Evolutionary conservation across 169 alveolate species (phyloP).

Genomic region (Eimeria tenella): DNA sequence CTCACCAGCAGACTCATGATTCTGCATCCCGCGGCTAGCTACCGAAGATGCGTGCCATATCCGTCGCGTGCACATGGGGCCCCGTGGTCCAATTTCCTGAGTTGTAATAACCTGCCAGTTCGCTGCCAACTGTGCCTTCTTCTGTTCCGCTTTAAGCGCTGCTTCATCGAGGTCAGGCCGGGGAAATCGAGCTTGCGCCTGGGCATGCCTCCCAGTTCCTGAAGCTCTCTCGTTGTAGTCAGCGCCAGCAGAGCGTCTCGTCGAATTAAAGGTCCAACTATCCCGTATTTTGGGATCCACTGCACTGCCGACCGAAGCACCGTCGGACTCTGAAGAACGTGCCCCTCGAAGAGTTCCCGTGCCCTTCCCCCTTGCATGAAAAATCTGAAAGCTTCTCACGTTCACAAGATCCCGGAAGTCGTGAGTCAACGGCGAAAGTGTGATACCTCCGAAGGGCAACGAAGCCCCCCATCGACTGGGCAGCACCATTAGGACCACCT

Average conservation of each 20-base stretch:
- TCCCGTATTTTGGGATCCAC: too few relatives aligned
- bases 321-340: background rate
- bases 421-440: too few relatives aligned
- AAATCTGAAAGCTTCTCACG: too few relatives aligned
- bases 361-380: background rate
- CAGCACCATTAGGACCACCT: background rate
- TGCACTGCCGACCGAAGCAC: too few relatives aligned
- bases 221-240: background rate
- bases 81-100: constrained; percentile 13
- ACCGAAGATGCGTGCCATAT: background rate
- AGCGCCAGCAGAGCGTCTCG: too few relatives aligned
- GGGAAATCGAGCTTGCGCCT: constrained; percentile 17
- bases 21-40: too few relatives aligned
- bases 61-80: constrained; percentile 1
- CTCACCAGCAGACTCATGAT: background rate
- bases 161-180: constrained; percentile 40
- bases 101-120: constrained; percentile 13
- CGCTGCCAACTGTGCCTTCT: constrained; percentile 19
- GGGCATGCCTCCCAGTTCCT: background rate
- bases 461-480: background rate
- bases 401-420: too few relatives aligned
- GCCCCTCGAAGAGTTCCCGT: background rate
- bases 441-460: background rate
- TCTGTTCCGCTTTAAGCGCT: constrained; percentile 28
- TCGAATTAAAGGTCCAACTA: too few relatives aligned